Conservation (phyloP, 352 stramenopile genomes). For the Pythium monospermum region DNA sequence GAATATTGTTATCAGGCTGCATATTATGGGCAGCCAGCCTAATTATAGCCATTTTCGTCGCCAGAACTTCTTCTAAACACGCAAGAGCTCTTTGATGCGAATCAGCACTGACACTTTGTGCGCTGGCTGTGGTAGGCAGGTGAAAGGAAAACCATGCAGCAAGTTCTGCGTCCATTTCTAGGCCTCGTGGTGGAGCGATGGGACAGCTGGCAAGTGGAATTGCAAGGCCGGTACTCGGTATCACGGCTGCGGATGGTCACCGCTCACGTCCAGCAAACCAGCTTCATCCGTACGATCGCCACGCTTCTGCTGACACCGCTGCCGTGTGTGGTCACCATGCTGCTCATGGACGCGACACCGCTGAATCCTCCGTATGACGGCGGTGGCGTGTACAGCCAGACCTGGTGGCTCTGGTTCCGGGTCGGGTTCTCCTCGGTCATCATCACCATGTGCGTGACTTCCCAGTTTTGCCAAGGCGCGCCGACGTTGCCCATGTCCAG, state of each 20-base stretch:
- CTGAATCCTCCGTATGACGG: not conserved
- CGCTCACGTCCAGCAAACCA: not conserved
- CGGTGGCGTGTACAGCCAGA: not conserved
- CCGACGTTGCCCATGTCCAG: conserved; percentile 1
- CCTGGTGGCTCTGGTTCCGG: conserved; percentile 1
- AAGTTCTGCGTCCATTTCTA: too few species aligned
- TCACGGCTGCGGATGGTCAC: not conserved
- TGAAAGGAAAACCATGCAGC: too few species aligned
- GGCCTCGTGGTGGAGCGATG: too few species aligned
- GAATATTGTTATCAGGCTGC: too few species aligned
- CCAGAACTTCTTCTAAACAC: too few species aligned
- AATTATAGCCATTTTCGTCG: too few species aligned
- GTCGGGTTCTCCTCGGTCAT: not conserved
- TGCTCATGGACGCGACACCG: conserved; percentile 1
- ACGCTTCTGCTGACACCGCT: conserved; percentile 1
- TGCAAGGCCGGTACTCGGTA: not conserved
- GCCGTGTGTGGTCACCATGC: not conserved
- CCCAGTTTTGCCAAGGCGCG: conserved; percentile 1
- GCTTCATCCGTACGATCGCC: not conserved
- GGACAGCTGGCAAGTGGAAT: conserved; percentile 3
- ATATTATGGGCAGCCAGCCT: too few species aligned
- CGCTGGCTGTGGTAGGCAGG: too few species aligned
- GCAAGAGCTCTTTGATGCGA: too few species aligned
- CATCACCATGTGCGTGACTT: conserved; percentile 3
- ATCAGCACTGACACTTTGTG: too few species aligned